Conservation (phyloP, 257 asterid genomes). For the Ajuga chamaepitys region DNA sequence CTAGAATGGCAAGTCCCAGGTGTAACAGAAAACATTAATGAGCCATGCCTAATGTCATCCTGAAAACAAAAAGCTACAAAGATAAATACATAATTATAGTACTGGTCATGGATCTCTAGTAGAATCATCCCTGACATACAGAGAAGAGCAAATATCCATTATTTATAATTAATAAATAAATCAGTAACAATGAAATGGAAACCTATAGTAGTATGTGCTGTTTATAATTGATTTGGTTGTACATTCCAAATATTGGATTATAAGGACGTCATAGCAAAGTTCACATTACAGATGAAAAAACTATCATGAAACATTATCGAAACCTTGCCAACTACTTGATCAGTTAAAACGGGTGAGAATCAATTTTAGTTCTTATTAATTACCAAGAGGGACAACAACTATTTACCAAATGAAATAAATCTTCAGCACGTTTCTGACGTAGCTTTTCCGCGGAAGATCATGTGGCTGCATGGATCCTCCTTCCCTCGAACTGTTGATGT, state of each 20-base stretch:
- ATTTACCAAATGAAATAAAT: slow-evolving; percentile 79
- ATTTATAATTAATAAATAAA: too few species aligned
- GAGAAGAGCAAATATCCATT: background rate
- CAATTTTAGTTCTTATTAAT: background rate
- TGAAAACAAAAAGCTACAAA: background rate
- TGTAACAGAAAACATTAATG: background rate
- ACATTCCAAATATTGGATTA: background rate
- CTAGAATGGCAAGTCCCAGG: background rate
- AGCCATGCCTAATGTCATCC: background rate
- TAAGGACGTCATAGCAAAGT: background rate
- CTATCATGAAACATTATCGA: background rate
- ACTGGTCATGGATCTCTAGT: background rate
- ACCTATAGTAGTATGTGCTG: background rate
- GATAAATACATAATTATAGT: background rate
- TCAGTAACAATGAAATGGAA: background rate
- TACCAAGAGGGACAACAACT: slow-evolving; percentile 6
- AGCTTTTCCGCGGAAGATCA: slow-evolving; percentile 91
- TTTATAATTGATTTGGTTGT: background rate
- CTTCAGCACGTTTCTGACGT: slow-evolving; percentile 83
- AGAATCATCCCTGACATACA: background rate
- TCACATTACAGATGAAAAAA: background rate
- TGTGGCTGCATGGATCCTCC: slow-evolving; percentile 68
- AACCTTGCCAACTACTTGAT: slow-evolving; percentile 11
- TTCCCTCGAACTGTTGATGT: slow-evolving; percentile 79
- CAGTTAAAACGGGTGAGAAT: background rate